A percentile compares a stretch with the other conserved stretches of the same genome.
phyloP scores from a whole-genome alignment of 2,329 filamentous ascomycete genomes.

The Talaromyces sp. region DNA sequence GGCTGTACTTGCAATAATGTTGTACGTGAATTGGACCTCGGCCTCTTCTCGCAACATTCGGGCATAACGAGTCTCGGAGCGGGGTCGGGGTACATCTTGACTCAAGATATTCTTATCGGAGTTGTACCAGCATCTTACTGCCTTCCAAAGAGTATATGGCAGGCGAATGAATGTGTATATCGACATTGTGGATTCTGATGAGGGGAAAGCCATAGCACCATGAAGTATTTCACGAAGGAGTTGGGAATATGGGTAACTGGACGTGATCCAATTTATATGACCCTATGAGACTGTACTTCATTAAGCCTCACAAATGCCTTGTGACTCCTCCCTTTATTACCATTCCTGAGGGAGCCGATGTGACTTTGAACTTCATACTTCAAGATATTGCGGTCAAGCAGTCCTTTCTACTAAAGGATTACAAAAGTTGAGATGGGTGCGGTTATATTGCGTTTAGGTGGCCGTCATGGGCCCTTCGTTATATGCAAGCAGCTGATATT shows the following conservation, averaged over 20 bases:
- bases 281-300: background rate
- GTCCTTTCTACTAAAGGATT: background rate
- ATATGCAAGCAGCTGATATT: background rate
- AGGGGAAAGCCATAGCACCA: background rate
- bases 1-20: slow-evolving; percentile 51
- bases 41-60: slow-evolving; percentile 54
- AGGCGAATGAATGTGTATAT: background rate
- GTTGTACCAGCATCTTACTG: background rate
- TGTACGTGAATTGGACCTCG: slow-evolving; percentile 51
- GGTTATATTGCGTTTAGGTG: background rate
- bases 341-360: background rate
- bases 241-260: background rate
- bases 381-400: background rate
- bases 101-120: background rate
- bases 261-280: background rate
- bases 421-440: background rate
- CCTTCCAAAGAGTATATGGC: background rate
- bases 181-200: background rate
- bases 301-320: background rate
- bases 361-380: background rate
- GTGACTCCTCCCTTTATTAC: background rate
- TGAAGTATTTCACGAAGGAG: background rate
- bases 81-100: background rate
- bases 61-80: slow-evolving; percentile 34
- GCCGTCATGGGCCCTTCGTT: background rate